A percentile compares a stretch with the other conserved stretches of the same genome.
phyloP scores from a whole-genome alignment of 805 yeast species.

The Candida xyloterini region DNA sequence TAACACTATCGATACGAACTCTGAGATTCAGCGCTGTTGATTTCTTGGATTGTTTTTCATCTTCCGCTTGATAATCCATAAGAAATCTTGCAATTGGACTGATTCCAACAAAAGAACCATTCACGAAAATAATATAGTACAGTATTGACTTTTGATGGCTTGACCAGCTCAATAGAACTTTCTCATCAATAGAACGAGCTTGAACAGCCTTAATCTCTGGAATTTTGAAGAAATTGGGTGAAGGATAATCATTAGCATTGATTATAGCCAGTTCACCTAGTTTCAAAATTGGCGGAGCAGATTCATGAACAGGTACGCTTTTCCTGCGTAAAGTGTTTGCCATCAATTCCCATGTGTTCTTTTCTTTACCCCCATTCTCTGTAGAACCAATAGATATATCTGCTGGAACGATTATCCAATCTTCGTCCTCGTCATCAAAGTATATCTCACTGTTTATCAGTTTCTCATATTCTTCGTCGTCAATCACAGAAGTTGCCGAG shows the following conservation, averaged over 20 bases:
- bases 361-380: constrained; percentile 12
- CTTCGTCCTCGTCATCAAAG: constrained; percentile 27
- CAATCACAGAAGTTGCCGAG: constrained; percentile 23
- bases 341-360: neutral
- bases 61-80: neutral
- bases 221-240: constrained; percentile 17
- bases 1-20: constrained; percentile 27
- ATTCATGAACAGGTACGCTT: neutral
- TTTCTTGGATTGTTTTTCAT: neutral
- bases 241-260: constrained; percentile 26
- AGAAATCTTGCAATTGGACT: constrained; percentile 16
- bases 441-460: constrained; percentile 24
- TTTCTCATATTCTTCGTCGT: constrained; percentile 28
- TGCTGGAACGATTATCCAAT: constrained; percentile 27
- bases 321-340: neutral
- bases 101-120: constrained; percentile 30
- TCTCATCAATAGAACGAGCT: neutral
- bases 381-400: constrained; percentile 12
- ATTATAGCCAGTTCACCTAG: constrained; percentile 25
- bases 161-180: constrained; percentile 23
- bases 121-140: constrained; percentile 32
- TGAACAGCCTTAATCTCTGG: constrained; percentile 3
- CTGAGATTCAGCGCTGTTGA: neutral
- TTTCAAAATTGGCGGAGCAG: constrained; percentile 16
- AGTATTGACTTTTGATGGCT: constrained; percentile 15